Base-by-base conservation (phyloP, 192 early-diverging fungal genomes). In the Irineochytrium annulatum region DNA sequence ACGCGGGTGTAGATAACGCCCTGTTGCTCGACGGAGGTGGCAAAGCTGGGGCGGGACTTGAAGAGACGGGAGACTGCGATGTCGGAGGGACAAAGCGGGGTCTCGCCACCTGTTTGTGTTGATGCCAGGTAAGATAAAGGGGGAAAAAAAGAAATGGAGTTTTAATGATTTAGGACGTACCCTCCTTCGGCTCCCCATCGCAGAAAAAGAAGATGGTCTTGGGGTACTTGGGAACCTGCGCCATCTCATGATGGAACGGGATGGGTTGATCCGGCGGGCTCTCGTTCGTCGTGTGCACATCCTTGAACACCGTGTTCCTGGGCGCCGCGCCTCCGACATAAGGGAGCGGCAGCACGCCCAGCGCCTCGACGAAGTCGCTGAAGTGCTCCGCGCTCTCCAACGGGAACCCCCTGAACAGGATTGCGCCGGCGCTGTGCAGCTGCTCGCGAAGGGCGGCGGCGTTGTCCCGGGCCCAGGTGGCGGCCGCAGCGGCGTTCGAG, bases 301-400 rank as follows among this genome's bases (percentile, higher is more conserved):
- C 62, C n/a, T 68, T 72, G 55, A 59, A 72, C 6, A 72, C 59
- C 2, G 59, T 55, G 26, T 62, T 26, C 34, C 70, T 34, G 3
- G 60, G 59, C 13, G 70, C 70, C 14, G 70, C 67, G 20, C 70
- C 70, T 39, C 70, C 70, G 20, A 71, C 63, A 64, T 71, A 71
- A 32, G 68, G 68, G 34, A 70, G 60, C 20, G 41, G 53, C 32
- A 52, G 52, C 3, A 63, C 48, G 19, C 69, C 69, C 11, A 70
- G 45, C 6, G 71, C 61, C 57, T 72, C 69, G 19, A 59, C 68
- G 60, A 72, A 60, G 48, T 62, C 71, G 32, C 54, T 43, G 54
- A 72, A 72, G 44, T 59, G 61, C 41, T 56, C 53, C 0, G 71
- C 60, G 30, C 14, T 43, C 16, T 32, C 41, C 30, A 72, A 30